Evolutionary conservation across 2,329 filamentous ascomycete species (phyloP), one percentile per base, ranked within the genome.

Genomic region (Pseudocercospora crystallina): DNA sequence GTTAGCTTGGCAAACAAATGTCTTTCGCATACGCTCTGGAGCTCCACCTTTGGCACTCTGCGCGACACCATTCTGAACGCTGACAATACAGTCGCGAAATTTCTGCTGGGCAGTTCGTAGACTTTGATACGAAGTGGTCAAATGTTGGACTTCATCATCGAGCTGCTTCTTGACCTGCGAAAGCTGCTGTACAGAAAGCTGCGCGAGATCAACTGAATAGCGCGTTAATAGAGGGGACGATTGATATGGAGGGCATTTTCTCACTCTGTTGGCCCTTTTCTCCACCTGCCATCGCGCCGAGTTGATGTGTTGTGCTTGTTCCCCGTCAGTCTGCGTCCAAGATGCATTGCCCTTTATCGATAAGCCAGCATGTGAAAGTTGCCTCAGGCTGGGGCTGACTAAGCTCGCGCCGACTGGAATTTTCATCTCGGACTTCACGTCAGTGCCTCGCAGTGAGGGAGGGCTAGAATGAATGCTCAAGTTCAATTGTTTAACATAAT

Each of bases 91-190:
- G 67, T 97, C 92, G 49, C 83, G 82, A 76, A 99, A 99, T 70
- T 95, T 96, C 47, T 83, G 80, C 70, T 97, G 94, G 2, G 94
- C 94, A 45, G 86, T 85, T 58, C 91, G 89, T 1, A 99, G 83
- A 69, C 95, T 94, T 43, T 87, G 80, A 75, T 95, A 96, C 8
- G 94, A 97, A 50, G 78, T 82, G 2, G 90, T 95, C 60, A 99
- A 83, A 76, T 97, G 92, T 69, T 96, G 90, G 59, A 99, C 86
- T 74, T 99, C 94, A 65, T 94, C 86, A 71, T 96, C 92, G 60
- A 99, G 86, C 71, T 96, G 92, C 71, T 94, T 90, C 79, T 99
- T 96, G 61, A 99, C 86, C 63, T 90, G 84, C 61, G 84, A 86
- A 61, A 99, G 87, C 74, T 96, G 92, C 60, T 89, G 88, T 20